A percentile compares a stretch with the other conserved stretches of the same genome.
phyloP scores from a whole-genome alignment of 352 stramenopile genomes.

The Phytophthora boehmeriae region DNA sequence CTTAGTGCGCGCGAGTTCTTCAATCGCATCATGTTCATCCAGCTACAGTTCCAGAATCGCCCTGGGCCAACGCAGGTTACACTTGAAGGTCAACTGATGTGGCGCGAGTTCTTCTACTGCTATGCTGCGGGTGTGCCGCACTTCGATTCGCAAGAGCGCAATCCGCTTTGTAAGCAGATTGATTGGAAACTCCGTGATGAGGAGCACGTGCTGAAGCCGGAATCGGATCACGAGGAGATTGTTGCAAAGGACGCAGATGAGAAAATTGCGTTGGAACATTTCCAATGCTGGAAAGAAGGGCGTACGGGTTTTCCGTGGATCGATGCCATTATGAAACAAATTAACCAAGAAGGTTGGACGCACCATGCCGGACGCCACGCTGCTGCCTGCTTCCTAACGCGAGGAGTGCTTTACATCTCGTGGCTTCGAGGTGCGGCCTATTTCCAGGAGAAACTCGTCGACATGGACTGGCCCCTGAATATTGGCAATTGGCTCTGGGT shows the following conservation, averaged over 20 bases:
- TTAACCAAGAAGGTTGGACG: constrained; percentile 88
- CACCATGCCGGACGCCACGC: constrained; percentile 90
- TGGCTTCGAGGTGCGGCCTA: constrained; percentile 92
- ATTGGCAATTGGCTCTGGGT: constrained; percentile 98
- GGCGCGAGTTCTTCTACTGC: constrained; percentile 95
- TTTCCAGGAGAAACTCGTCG: constrained; percentile 93
- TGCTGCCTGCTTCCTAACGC: constrained; percentile 96
- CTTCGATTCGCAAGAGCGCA: constrained; percentile 91
- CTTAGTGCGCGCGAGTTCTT: constrained; percentile 83
- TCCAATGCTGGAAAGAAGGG: constrained; percentile 91
- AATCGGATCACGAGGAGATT: constrained; percentile 7
- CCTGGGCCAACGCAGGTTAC: constrained; percentile 84
- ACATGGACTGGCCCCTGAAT: constrained; percentile 97
- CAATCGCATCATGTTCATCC: constrained; percentile 84
- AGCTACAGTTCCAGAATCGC: constrained; percentile 89
- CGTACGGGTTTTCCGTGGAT: constrained; percentile 97
- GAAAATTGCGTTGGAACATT: constrained; percentile 56
- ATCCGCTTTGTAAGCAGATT: constrained; percentile 88
- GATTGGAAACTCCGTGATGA: constrained; percentile 56
- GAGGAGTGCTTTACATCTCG: constrained; percentile 94
- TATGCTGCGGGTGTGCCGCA: constrained; percentile 62
- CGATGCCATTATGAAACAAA: constrained; percentile 95
- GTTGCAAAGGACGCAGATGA: constrained; percentile 38
- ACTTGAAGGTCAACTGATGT: constrained; percentile 95
- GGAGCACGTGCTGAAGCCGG: constrained; percentile 22